Evolutionary conservation across 1,284 basidiomycete species (phyloP).

Genomic region (Cutaneotrichosporon spelunceum): DNA sequence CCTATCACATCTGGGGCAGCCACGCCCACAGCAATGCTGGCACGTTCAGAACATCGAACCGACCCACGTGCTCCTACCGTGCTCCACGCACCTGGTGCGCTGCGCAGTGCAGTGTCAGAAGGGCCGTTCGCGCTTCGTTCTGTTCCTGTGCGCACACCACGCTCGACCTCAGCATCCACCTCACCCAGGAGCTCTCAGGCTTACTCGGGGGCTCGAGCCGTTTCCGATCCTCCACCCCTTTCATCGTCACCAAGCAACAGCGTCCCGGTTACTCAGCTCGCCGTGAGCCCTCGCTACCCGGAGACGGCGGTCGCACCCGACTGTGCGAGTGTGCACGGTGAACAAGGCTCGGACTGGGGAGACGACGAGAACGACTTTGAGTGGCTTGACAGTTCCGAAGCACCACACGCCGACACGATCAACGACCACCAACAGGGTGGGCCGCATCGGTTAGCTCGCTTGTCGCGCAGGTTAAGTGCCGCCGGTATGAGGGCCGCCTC

Average conservation of each 20-base stretch:
- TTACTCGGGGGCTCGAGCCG: neutral
- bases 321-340: conserved; percentile 42
- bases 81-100: neutral
- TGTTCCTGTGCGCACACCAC: conserved; percentile 19
- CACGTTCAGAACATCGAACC: neutral
- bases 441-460: neutral
- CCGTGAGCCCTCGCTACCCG: conserved; percentile 7
- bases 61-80: conserved; percentile 6
- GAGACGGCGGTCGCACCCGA: conserved; percentile 27
- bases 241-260: neutral
- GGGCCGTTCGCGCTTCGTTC: conserved; percentile 21
- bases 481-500: conserved; percentile 11
- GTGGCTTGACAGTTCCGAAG: conserved; percentile 42
- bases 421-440: neutral
- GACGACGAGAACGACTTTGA: conserved; percentile 47
- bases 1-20: conserved; percentile 5
- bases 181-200: neutral
- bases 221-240: conserved; percentile 12
- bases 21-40: conserved; percentile 2
- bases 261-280: neutral
- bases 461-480: neutral
- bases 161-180: conserved; percentile 7
- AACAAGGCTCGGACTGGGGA: conserved; percentile 49
- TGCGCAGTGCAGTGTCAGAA: conserved; percentile 16
- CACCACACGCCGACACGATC: conserved; percentile 16